Conservation (phyloP, 805 yeast genomes). For the Grigorovia humatica region DNA sequence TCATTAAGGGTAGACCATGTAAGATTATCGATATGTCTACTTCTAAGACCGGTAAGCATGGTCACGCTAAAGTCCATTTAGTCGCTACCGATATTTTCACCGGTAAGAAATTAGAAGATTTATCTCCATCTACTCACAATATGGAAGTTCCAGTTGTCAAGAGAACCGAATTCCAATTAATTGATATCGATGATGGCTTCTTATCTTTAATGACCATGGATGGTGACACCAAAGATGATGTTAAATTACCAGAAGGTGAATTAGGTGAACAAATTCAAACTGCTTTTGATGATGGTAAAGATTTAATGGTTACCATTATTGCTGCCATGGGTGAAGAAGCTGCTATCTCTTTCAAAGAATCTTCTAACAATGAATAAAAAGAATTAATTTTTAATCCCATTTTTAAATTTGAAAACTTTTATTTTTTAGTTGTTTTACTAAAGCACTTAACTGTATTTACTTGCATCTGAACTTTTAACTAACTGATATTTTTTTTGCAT, state of each 20-base stretch:
- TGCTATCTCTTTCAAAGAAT: constrained; percentile 94
- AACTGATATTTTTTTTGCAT: neutral
- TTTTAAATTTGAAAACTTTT: neutral
- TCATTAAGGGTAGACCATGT: constrained; percentile 97
- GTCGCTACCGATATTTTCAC: constrained; percentile 98
- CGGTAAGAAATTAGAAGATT: constrained; percentile 96
- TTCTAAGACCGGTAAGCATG: constrained; percentile 99
- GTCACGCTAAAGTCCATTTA: constrained; percentile 99
- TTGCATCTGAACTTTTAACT: neutral
- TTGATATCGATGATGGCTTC: constrained; percentile 96
- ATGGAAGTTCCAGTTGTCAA: constrained; percentile 97
- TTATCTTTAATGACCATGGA: constrained; percentile 89
- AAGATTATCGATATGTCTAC: constrained; percentile 99
- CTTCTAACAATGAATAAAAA: constrained; percentile 24
- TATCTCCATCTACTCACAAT: constrained; percentile 98
- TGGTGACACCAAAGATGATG: constrained; percentile 98
- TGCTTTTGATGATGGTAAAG: constrained; percentile 96
- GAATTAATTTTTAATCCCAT: too few relatives aligned
- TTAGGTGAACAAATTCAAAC: constrained; percentile 83
- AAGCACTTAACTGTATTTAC: neutral
- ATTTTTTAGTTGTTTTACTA: too few relatives aligned
- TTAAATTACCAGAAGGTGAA: constrained; percentile 94
- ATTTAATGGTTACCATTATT: constrained; percentile 86
- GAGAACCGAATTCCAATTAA: constrained; percentile 90
- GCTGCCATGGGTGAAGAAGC: constrained; percentile 99